Evolutionary conservation across 352 stramenopile species (phyloP).

Genomic region (Globisporangium takayamanum): DNA sequence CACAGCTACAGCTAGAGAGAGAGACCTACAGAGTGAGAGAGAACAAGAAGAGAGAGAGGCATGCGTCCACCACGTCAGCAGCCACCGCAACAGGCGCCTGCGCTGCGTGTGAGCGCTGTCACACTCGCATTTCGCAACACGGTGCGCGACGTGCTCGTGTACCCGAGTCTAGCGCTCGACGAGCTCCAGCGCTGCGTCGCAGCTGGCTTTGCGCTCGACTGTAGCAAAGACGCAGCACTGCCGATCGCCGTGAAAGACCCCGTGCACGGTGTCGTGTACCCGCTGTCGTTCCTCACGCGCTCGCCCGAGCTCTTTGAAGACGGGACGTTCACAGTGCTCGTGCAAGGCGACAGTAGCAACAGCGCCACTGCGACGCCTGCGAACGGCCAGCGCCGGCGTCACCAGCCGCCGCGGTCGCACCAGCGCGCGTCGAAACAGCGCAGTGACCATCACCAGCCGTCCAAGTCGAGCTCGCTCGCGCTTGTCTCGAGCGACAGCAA

Average conservation of each 20-base stretch:
- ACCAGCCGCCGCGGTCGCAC: neutral
- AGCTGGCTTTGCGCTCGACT: conserved; percentile 30
- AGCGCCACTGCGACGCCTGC: conserved; percentile 1
- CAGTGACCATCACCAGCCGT: conserved; percentile 2
- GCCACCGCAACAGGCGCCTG: neutral
- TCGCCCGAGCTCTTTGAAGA: conserved; percentile 46
- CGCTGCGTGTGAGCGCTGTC: conserved; percentile 28
- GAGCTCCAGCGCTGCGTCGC: conserved; percentile 48
- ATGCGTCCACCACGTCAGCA: conserved; percentile 4
- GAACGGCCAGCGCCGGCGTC: conserved; percentile 2
- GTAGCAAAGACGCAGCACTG: neutral
- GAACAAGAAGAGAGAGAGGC: neutral
- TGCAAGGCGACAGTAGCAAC: conserved; percentile 10
- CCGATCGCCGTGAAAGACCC: conserved; percentile 25
- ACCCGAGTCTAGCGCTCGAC: conserved; percentile 22
- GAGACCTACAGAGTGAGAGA: neutral
- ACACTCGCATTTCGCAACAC: conserved; percentile 27
- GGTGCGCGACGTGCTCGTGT: conserved; percentile 34
- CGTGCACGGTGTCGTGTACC: conserved; percentile 42
- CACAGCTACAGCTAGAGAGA: neutral
- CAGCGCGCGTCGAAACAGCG: neutral
- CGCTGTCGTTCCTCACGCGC: conserved; percentile 56
- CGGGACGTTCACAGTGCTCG: conserved; percentile 39
- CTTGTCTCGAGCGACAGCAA: conserved; percentile 16
- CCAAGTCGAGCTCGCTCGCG: conserved; percentile 1